phyloP scores from a whole-genome alignment of 768 basidiomycete species.

The Boletus sensibilis region DNA sequence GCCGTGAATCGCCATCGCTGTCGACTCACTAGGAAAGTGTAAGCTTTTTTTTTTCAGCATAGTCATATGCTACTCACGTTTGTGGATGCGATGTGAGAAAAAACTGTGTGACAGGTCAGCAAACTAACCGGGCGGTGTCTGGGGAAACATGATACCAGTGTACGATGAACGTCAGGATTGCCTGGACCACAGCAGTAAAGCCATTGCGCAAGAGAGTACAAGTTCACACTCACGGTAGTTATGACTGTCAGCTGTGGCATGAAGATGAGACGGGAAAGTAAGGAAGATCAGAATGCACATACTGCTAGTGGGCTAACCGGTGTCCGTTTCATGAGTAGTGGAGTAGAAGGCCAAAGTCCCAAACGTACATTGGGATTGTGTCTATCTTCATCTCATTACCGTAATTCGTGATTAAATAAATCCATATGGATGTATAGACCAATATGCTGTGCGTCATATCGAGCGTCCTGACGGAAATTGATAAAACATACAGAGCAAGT shows the following conservation, averaged over 20 bases:
- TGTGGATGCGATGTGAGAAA: slow-evolving; percentile 15
- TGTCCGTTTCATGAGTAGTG: not conserved
- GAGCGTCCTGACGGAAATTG: slow-evolving; percentile 23
- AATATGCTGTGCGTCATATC: slow-evolving; percentile 43
- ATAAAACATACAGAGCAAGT: not conserved
- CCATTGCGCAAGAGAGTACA: not conserved
- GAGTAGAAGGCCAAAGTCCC: not conserved
- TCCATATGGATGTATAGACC: slow-evolving; percentile 42
- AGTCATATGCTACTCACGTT: slow-evolving; percentile 1
- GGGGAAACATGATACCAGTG: slow-evolving; percentile 41
- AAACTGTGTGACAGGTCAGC: slow-evolving; percentile 1
- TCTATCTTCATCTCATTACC: slow-evolving; percentile 41
- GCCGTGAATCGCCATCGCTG: slow-evolving; percentile 32
- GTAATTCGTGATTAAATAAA: slow-evolving; percentile 44
- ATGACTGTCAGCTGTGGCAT: slow-evolving; percentile 27
- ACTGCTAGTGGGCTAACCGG: slow-evolving; percentile 28
- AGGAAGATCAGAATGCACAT: slow-evolving; percentile 1
- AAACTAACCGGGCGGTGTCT: not conserved
- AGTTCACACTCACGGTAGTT: slow-evolving; percentile 27
- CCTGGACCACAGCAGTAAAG: slow-evolving; percentile 34
- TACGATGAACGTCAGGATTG: slow-evolving; percentile 48
- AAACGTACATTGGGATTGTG: slow-evolving; percentile 42
- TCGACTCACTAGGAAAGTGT: slow-evolving; percentile 26
- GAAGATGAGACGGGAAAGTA: not conserved
- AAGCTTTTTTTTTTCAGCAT: not conserved